These are phyloP conservation scores for Mycena galericulata DNA, from an alignment of 768 basidiomycete species.

Conservation along the genomic window DNA sequence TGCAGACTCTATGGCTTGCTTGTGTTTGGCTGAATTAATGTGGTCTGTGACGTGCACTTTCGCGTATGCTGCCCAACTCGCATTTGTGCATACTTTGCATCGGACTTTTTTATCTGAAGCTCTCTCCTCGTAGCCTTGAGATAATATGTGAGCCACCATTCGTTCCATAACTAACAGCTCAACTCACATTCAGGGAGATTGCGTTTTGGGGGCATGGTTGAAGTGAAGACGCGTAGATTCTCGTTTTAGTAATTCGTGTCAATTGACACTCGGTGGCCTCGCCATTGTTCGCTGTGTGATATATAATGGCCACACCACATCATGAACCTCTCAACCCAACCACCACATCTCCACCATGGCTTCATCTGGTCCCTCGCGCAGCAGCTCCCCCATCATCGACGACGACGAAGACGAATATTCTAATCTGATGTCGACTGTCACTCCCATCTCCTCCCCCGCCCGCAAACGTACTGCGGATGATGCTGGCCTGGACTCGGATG, in stretches of 20 bases:
- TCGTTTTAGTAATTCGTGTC: not conserved
- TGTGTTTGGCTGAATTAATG: constrained; percentile 9
- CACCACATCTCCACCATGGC: not conserved
- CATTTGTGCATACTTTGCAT: constrained; percentile 14
- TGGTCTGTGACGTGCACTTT: constrained; percentile 5
- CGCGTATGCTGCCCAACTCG: constrained; percentile 12
- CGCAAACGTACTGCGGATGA: constrained; percentile 12
- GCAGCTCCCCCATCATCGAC: constrained; percentile 1
- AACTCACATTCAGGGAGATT: constrained; percentile 6
- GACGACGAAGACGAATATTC: constrained; percentile 2
- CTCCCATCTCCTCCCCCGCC: not conserved
- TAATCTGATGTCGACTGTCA: constrained; percentile 1
- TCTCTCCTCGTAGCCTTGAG: constrained; percentile 10
- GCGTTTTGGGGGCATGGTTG: constrained; percentile 3
- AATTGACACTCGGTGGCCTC: not conserved
- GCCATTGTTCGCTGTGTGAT: constrained; percentile 1
- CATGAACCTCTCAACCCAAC: not conserved
- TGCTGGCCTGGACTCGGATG: constrained; percentile 1
- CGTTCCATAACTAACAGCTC: not conserved
- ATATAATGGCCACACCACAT: not conserved
- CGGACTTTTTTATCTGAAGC: constrained; percentile 4
- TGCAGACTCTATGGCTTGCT: not conserved
- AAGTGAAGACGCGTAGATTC: not conserved
- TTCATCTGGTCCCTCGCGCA: not conserved
- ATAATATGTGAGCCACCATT: not conserved